Conservation (phyloP, 2,329 filamentous ascomycete species). For the Ramichloridium luteum region DNA sequence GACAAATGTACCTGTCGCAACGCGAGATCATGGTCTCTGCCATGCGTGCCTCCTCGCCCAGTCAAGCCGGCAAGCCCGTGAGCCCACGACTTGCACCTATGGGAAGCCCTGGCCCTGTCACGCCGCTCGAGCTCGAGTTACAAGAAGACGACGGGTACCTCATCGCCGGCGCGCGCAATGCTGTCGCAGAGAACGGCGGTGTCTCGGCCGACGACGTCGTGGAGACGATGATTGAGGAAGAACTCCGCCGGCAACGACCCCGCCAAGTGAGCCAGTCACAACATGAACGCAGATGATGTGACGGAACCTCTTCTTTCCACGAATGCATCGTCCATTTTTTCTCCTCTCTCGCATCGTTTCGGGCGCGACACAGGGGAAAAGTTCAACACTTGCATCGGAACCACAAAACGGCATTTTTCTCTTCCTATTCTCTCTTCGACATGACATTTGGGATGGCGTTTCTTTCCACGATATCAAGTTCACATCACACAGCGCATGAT, state of each 20-base stretch:
- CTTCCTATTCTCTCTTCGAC: too few relatives aligned
- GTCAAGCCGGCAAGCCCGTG: slow-evolving; percentile 27
- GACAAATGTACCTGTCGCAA: slow-evolving; percentile 38
- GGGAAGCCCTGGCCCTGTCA: slow-evolving; percentile 41
- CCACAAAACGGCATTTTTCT: too few relatives aligned
- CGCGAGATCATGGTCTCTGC: slow-evolving; percentile 27
- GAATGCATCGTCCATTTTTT: too few relatives aligned
- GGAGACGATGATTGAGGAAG: slow-evolving; percentile 36
- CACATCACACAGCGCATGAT: too few relatives aligned
- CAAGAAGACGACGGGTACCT: slow-evolving; percentile 30
- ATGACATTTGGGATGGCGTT: too few relatives aligned
- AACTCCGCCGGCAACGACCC: slow-evolving; percentile 31
- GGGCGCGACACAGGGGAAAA: too few relatives aligned
- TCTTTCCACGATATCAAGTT: too few relatives aligned
- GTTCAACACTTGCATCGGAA: too few relatives aligned
- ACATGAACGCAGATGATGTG: too few relatives aligned
- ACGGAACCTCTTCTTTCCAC: too few relatives aligned
- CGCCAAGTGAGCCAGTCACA: too few relatives aligned
- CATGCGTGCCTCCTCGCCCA: slow-evolving; percentile 12
- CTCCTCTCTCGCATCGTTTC: too few relatives aligned
- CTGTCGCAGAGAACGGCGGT: slow-evolving; percentile 8
- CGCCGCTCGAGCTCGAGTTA: slow-evolving; percentile 39
- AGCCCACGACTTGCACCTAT: slow-evolving; percentile 39
- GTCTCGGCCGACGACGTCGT: slow-evolving; percentile 29
- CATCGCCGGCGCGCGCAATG: slow-evolving; percentile 29